Evolutionary conservation across 163 green algal species (phyloP).

Genomic region (Picocystis sp.): DNA sequence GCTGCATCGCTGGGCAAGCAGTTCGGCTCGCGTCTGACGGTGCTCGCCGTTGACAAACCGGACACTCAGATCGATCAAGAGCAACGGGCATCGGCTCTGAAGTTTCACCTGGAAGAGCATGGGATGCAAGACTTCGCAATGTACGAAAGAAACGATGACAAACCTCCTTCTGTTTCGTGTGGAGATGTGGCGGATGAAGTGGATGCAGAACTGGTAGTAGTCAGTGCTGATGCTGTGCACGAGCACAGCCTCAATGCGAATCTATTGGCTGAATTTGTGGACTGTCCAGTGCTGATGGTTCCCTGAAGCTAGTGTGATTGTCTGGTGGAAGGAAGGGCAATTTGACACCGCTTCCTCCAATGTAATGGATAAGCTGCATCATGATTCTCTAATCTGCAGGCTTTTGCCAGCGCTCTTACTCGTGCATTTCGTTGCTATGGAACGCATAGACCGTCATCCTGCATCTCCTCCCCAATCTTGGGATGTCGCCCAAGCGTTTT

Average conservation of each 20-base stretch:
- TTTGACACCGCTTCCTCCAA: no score
- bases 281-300: slow-evolving; percentile 28
- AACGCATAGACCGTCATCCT: no score
- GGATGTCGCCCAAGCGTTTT: no score
- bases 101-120: slow-evolving; percentile 15
- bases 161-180: slow-evolving; percentile 12
- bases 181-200: slow-evolving; percentile 37
- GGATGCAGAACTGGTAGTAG: slow-evolving; percentile 35
- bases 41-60: not conserved
- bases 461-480: no score
- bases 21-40: not conserved
- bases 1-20: not conserved
- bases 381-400: no score
- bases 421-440: no score
- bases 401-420: no score
- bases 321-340: no score
- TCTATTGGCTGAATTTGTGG: slow-evolving; percentile 47
- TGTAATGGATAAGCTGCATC: no score
- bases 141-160: slow-evolving; percentile 8
- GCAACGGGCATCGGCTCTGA: slow-evolving; percentile 7
- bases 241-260: slow-evolving; percentile 39
- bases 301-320: slow-evolving; percentile 12
- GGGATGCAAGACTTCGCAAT: slow-evolving; percentile 13
- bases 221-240: slow-evolving; percentile 31
- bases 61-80: slow-evolving; percentile 9